These are phyloP conservation scores for Paxillus rubicundulus DNA, from an alignment of 768 basidiomycete species.

Conservation along the genomic window DNA sequence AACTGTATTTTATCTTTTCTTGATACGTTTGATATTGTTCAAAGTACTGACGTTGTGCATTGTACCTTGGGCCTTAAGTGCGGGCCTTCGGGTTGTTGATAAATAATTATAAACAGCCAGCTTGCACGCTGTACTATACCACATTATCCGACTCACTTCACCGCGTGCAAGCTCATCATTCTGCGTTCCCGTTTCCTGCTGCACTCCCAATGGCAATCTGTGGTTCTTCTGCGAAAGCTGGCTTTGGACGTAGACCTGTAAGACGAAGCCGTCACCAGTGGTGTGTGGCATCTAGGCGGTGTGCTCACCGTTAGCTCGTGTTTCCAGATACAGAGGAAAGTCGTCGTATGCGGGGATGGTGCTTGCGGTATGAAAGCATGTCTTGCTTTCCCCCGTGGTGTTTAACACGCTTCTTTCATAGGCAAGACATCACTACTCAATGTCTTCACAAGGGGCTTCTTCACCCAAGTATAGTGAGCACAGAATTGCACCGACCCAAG, in stretches of 20 bases:
- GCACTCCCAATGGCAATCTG: constrained; percentile 50
- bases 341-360: constrained; percentile 95
- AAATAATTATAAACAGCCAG: constrained; percentile 25
- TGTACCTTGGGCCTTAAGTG: too few species aligned
- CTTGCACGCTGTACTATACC: too few species aligned
- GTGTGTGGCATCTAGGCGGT: constrained; percentile 7
- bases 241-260: constrained; percentile 49
- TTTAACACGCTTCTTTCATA: constrained; percentile 28
- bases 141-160: not conserved
- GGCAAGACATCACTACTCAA: constrained; percentile 85
- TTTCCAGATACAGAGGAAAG: constrained; percentile 51
- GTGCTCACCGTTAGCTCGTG: constrained; percentile 14
- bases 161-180: not conserved
- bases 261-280: constrained; percentile 4
- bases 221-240: constrained; percentile 49
- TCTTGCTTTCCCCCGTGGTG: constrained; percentile 4
- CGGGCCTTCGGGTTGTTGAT: not conserved
- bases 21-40: constrained; percentile 5
- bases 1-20: constrained; percentile 21
- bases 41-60: too few species aligned
- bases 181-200: constrained; percentile 1
- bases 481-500: not conserved
- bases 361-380: constrained; percentile 64
- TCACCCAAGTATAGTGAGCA: constrained; percentile 89
- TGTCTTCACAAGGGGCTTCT: constrained; percentile 88